These are phyloP conservation scores for Filobasidium floriforme DNA, from an alignment of 768 basidiomycete species.

Conservation along the genomic window DNA sequence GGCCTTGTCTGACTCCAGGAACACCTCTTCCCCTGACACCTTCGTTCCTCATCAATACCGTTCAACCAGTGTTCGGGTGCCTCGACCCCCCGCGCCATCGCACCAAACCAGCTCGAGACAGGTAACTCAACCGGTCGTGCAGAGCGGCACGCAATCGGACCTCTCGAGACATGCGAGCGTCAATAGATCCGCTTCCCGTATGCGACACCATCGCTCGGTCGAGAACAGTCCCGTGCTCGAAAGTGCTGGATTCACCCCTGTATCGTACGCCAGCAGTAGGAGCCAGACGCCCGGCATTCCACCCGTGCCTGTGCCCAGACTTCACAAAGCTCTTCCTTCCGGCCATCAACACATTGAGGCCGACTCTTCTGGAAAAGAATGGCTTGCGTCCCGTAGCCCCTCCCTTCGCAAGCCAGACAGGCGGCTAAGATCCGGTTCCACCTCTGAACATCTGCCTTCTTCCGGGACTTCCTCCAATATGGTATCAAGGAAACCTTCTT, in stretches of 20 bases:
- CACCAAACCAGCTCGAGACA: neutral
- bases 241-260: neutral
- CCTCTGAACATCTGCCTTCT: neutral
- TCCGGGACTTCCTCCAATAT: neutral
- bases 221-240: neutral
- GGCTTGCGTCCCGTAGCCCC: neutral
- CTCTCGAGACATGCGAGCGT: slow-evolving; percentile 6
- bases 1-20: too few species aligned
- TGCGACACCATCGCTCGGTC: neutral
- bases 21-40: too few species aligned
- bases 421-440: neutral
- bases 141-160: neutral
- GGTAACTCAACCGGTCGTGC: neutral
- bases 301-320: neutral
- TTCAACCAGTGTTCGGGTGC: neutral
- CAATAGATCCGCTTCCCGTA: neutral
- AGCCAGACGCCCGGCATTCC: neutral
- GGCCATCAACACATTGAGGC: neutral
- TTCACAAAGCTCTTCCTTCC: neutral
- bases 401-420: neutral
- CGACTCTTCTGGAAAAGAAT: slow-evolving; percentile 1
- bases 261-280: neutral
- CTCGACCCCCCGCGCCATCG: neutral
- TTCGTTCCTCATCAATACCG: neutral
- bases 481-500: neutral